Base-by-base conservation (phyloP, 2,329 filamentous ascomycete genomes). In the Paecilomyces niveus region DNA sequence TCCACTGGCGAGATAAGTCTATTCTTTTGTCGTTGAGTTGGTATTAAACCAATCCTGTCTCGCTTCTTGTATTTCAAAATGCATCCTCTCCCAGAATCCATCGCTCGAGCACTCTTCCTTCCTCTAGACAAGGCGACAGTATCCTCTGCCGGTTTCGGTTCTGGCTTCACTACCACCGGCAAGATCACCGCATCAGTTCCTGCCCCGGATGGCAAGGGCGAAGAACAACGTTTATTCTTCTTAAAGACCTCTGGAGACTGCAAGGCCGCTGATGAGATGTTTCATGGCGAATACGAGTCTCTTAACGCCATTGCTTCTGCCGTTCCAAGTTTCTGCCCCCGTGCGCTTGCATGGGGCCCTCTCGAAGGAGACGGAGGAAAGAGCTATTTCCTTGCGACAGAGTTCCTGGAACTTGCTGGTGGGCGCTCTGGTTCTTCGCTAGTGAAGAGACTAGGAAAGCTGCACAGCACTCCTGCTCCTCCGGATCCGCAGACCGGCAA, bases 391-490 rank as follows among this genome's bases (percentile, higher is more conserved):
- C 77, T 86, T 0, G 88, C 83, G 0, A 96, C 91, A 0, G 90
- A 95, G 66, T 97, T 92, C 69, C 79, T 97, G 0, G 83, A 93
- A 57, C 80, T 92, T 0, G 74, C 63, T 56, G 62, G 69, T 29
- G 69, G 71, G 10, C 78, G 78, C 2, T 82, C 81, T 0, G 80
- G 81, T 3, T 52, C 29, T 21, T 85, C 83, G 1, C 78, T 97
- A 1, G 90, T 91, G 0, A 75, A 83, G 61, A 92, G 96, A 71
- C 79, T 97, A 7, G 91, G 89, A 1, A 85, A 82, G 67, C 77
- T 97, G 53, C 93, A 97, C 72, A 87, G 83, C 1, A 90, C 86
- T 0, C 85, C 88, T 0, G 89, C 89, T 0, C 89, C 90, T 1
- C 26, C 58, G 15, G 65, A 70, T 49, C 62, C 66, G 1, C 54